Evolutionary conservation across 495 filamentous ascomycete genomes (phyloP).

Genomic region (Tirmania nivea): DNA sequence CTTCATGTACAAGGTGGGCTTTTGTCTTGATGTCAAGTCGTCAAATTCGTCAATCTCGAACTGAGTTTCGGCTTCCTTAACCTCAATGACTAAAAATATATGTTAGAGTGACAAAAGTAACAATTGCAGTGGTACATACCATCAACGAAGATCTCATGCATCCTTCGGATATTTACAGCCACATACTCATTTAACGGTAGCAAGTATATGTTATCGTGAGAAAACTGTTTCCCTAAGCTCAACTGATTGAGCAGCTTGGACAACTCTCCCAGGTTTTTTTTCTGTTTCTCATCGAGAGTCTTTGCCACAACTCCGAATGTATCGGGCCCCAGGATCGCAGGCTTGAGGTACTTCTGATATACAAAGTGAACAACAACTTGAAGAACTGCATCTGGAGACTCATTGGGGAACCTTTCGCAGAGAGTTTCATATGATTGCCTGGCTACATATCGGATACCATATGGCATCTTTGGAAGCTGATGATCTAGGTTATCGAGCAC

Average conservation of each 20-base stretch:
- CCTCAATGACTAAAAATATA: slow-evolving; percentile 39
- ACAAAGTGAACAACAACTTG: slow-evolving; percentile 75
- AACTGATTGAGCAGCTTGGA: slow-evolving; percentile 79
- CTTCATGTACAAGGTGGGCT: slow-evolving; percentile 95
- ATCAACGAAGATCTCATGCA: slow-evolving; percentile 51
- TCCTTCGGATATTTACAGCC: slow-evolving; percentile 58
- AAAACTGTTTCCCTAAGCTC: slow-evolving; percentile 65
- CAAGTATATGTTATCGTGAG: slow-evolving; percentile 82
- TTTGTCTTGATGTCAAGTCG: slow-evolving; percentile 83
- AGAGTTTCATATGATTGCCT: slow-evolving; percentile 67
- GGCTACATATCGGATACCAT: slow-evolving; percentile 74
- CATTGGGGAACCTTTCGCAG: slow-evolving; percentile 50
- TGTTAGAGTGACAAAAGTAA: background rate
- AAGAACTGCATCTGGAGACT: slow-evolving; percentile 54
- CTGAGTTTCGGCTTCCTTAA: slow-evolving; percentile 65
- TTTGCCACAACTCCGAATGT: slow-evolving; percentile 76
- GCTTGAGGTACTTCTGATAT: slow-evolving; percentile 84
- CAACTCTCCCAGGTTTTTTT: slow-evolving; percentile 77
- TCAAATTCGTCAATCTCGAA: slow-evolving; percentile 99
- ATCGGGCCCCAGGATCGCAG: slow-evolving; percentile 68
- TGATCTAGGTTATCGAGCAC: slow-evolving; percentile 68
- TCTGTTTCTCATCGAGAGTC: slow-evolving; percentile 69
- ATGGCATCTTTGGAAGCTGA: slow-evolving; percentile 68
- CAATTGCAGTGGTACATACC: slow-evolving; percentile 23
- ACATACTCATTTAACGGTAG: slow-evolving; percentile 85